phyloP scores from a whole-genome alignment of 1,284 basidiomycete genomes.

The Rhodotorula mucilaginosa region DNA sequence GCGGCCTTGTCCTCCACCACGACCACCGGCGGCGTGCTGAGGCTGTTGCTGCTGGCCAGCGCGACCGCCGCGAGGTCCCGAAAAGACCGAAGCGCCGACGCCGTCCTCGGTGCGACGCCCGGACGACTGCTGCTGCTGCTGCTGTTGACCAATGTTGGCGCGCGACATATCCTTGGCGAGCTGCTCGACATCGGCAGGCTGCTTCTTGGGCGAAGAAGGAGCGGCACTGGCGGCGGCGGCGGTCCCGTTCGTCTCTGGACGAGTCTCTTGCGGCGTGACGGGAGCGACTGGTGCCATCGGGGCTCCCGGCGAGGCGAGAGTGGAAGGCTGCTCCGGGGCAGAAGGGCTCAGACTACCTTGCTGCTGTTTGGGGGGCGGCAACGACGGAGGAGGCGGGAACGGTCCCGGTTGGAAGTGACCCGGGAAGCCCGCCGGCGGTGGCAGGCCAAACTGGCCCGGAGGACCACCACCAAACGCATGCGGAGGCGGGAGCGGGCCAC shows the following conservation, averaged over 20 bases:
- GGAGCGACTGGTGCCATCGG: slow-evolving; percentile 15
- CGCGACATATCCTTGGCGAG: slow-evolving; percentile 37
- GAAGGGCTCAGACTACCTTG: slow-evolving; percentile 9
- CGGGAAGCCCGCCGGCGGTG: slow-evolving; percentile 1
- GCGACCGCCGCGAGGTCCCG: slow-evolving; percentile 1
- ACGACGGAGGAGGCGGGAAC: neutral
- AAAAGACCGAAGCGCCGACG: slow-evolving; percentile 24
- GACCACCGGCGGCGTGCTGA: neutral
- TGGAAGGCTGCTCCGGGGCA: slow-evolving; percentile 11
- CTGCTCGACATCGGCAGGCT: slow-evolving; percentile 33
- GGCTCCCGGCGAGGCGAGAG: neutral
- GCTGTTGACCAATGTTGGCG: slow-evolving; percentile 18
- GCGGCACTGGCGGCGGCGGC: neutral
- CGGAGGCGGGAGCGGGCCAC: slow-evolving; percentile 9
- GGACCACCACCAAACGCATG: slow-evolving; percentile 14
- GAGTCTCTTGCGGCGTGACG: slow-evolving; percentile 23
- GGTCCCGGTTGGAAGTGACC: neutral
- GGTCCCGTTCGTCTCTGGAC: slow-evolving; percentile 30
- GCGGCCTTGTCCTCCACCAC: neutral
- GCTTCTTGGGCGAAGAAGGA: slow-evolving; percentile 15
- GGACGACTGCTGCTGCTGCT: slow-evolving; percentile 17
- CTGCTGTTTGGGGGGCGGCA: slow-evolving; percentile 5
- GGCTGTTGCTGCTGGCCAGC: slow-evolving; percentile 9
- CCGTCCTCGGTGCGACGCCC: slow-evolving; percentile 19
- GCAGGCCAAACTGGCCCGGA: neutral